These are phyloP conservation scores for Ambrosia hybrid DNA, from an alignment of 140 eudicot genomes.

Conservation along the genomic window DNA sequence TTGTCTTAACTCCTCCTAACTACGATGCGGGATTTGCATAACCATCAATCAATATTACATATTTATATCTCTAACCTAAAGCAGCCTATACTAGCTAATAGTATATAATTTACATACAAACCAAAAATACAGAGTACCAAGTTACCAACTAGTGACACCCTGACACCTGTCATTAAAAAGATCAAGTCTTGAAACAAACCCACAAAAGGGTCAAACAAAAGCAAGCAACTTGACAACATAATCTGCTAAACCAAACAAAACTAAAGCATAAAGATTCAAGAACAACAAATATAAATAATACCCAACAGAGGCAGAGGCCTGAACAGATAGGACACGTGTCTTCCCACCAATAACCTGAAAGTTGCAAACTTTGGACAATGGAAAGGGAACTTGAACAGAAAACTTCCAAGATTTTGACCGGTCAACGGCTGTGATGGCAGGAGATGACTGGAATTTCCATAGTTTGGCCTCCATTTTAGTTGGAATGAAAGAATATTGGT, in stretches of 20 bases:
- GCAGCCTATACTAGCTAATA: too few species aligned
- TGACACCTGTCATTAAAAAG: not conserved
- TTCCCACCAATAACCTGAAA: slow-evolving; percentile 30
- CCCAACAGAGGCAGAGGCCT: slow-evolving; percentile 13
- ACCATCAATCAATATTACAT: not conserved
- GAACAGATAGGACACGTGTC: slow-evolving; percentile 32
- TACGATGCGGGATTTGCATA: too few species aligned
- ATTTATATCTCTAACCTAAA: too few species aligned
- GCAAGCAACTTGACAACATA: too few species aligned
- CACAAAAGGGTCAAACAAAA: too few species aligned
- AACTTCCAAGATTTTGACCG: slow-evolving; percentile 23
- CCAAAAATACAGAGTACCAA: too few species aligned
- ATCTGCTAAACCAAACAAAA: too few species aligned
- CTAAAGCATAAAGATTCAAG: too few species aligned
- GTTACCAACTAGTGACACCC: not conserved
- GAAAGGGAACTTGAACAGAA: slow-evolving; percentile 16
- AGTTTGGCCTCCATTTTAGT: slow-evolving; percentile 51
- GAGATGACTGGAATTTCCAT: slow-evolving; percentile 32
- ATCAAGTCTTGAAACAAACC: too few species aligned
- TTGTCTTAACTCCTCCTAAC: too few species aligned
- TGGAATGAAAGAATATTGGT: slow-evolving; percentile 2
- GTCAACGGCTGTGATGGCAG: slow-evolving; percentile 26
- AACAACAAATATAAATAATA: too few species aligned
- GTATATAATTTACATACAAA: too few species aligned
- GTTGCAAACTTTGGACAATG: slow-evolving; percentile 16